Base-by-base conservation (phyloP, 2,329 filamentous ascomycete genomes). In the Penicillium sp. region DNA sequence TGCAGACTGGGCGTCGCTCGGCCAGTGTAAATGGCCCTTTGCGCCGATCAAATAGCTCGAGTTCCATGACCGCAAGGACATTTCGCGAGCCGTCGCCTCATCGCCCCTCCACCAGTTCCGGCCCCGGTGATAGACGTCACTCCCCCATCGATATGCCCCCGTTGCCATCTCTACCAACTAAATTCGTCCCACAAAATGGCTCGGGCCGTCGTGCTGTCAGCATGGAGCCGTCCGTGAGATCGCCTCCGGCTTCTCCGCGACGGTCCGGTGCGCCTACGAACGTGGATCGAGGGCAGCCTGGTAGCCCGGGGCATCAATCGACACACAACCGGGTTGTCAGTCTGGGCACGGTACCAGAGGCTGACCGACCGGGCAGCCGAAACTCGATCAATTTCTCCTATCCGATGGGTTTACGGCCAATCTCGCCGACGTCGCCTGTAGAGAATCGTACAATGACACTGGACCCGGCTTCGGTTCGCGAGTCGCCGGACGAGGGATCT, bases 21-120 rank as follows among this genome's bases (percentile, higher is more conserved):
- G 78, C 65, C 60, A 76, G 67, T 68, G 78, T 66, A 69, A 74
- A 75, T 65, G 75, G 81, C 56, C 58, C 65, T 6, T 80, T 93
- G 63, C 84, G 89, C 64, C 84, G 91, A 71, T 83, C 85, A 40
- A 85, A 83, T 59, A 96, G 93, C 78, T 86, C 86, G 30, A 85
- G 88, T 24, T 97, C 93, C 54, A 96, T 98, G 93, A 89, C 87
- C 33, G 91, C 94, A 75, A 87, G 94, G 61, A 93, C 92, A 0
- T 97, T 97, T 77, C 88, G 93, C 68, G 90, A 90, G 13, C 88
- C 89, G 3, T 96, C 89, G 4, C 91, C 84, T 63, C 72, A 70
- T 59, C 77, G 78, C 38, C 73, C 77, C 33, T 70, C 73, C 47
- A 76, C 82, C 75, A 78, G 77, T 73, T 82, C 83, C 59, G 73